Percentiles rank a stretch among this genome's conserved stretches.
phyloP scores from a whole-genome alignment of 2,329 filamentous ascomycete genomes.

The Colletotrichum cuscutae region DNA sequence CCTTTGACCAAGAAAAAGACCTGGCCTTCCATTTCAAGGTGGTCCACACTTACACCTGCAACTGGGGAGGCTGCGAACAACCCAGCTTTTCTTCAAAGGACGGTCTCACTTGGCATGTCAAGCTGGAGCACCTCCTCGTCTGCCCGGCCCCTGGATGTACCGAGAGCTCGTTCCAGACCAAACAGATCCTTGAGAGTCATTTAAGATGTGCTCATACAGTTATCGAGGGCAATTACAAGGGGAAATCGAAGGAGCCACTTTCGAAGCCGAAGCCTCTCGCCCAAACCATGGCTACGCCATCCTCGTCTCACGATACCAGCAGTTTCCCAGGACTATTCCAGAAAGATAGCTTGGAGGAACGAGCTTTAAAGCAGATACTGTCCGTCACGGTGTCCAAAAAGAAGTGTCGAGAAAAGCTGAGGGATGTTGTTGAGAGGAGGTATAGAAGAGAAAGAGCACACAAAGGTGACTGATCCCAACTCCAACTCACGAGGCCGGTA shows the following conservation, averaged over 20 bases:
- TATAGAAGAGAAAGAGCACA: constrained; percentile 43
- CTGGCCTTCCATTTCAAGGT: constrained; percentile 41
- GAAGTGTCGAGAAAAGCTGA: constrained; percentile 48
- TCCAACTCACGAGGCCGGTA: no score
- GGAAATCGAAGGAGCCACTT: constrained; percentile 31
- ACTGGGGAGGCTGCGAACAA: constrained; percentile 51
- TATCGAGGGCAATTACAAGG: constrained; percentile 14
- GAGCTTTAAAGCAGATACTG: constrained; percentile 35
- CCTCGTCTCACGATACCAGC: background rate
- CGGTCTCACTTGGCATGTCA: constrained; percentile 55
- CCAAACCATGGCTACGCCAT: background rate
- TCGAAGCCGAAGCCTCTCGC: constrained; percentile 17
- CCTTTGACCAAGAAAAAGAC: constrained; percentile 39
- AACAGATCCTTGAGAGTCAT: constrained; percentile 49
- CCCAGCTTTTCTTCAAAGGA: constrained; percentile 49
- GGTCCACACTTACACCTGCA: constrained; percentile 48
- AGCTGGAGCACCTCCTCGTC: constrained; percentile 53
- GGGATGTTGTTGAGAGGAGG: constrained; percentile 47
- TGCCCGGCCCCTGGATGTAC: constrained; percentile 52
- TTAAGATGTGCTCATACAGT: constrained; percentile 48
- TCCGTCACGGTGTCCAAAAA: constrained; percentile 47
- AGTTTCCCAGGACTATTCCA: background rate
- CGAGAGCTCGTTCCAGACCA: constrained; percentile 47
- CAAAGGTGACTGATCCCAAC: constrained; percentile 36
- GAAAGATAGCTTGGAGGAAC: constrained; percentile 36